Percentiles rank a stretch among this genome's conserved stretches.
Evolutionary conservation across 2,329 filamentous ascomycete genomes (phyloP).

Genomic region (Penicillium digitatum): DNA sequence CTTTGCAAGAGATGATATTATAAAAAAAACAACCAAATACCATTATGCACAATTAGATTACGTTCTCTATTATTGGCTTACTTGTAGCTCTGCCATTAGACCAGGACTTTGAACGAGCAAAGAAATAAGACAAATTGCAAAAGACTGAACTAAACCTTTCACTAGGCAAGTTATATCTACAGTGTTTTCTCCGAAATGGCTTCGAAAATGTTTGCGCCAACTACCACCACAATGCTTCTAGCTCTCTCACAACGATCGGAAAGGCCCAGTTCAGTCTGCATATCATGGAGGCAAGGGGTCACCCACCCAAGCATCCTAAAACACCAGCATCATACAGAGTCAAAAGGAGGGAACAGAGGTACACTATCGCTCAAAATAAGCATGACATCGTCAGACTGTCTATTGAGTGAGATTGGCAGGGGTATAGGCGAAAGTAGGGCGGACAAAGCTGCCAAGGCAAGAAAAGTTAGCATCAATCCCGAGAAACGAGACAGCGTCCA

Average conservation of each 20-base stretch:
- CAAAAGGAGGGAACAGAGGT: slow-evolving; percentile 6
- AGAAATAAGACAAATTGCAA: slow-evolving; percentile 20
- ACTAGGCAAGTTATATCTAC: slow-evolving; percentile 35
- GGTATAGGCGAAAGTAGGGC: slow-evolving; percentile 72
- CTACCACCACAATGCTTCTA: slow-evolving; percentile 4
- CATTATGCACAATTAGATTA: slow-evolving; percentile 2
- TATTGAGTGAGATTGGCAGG: slow-evolving; percentile 62
- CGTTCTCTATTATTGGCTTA: neutral
- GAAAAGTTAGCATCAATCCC: slow-evolving; percentile 6
- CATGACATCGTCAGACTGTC: slow-evolving; percentile 19
- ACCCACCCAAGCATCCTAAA: slow-evolving; percentile 6
- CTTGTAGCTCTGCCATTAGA: neutral
- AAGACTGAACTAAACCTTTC: slow-evolving; percentile 27
- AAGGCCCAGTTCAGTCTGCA: slow-evolving; percentile 9
- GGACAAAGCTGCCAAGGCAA: slow-evolving; percentile 60
- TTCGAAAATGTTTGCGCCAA: slow-evolving; percentile 8
- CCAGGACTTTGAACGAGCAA: neutral
- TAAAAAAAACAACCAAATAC: slow-evolving; percentile 3
- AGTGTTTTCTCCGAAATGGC: slow-evolving; percentile 19
- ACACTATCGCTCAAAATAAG: slow-evolving; percentile 8
- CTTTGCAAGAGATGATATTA: slow-evolving; percentile 9
- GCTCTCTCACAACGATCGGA: slow-evolving; percentile 5
- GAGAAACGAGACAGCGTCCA: neutral
- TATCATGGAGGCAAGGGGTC: slow-evolving; percentile 8
- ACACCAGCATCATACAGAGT: slow-evolving; percentile 9